Conservation (phyloP, 352 stramenopile genomes). For the Hyaloperonospora arabidopsidis region DNA sequence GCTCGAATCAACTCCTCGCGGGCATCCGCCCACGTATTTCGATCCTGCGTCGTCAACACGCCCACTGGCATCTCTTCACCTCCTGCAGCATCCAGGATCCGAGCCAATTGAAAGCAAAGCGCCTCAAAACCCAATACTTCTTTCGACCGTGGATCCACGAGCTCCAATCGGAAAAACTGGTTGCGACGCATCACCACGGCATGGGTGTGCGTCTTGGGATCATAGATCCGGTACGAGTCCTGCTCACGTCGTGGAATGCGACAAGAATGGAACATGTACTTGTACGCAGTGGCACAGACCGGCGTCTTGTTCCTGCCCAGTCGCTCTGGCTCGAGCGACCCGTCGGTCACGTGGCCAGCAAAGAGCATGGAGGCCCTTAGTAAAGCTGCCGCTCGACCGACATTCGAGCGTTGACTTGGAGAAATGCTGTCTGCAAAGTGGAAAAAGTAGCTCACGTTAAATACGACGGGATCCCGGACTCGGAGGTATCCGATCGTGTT, state of each 20-base stretch:
- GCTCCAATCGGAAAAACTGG: slow-evolving; percentile 63
- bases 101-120: slow-evolving; percentile 46
- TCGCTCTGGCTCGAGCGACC: slow-evolving; percentile 79
- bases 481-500: slow-evolving; percentile 71
- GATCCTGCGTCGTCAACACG: slow-evolving; percentile 59
- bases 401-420: slow-evolving; percentile 47
- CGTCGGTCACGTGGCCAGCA: slow-evolving; percentile 81
- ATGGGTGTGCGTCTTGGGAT: slow-evolving; percentile 78
- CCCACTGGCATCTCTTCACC: slow-evolving; percentile 52
- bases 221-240: slow-evolving; percentile 87
- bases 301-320: slow-evolving; percentile 86
- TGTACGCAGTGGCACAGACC: slow-evolving; percentile 88
- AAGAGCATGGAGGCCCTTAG: slow-evolving; percentile 85
- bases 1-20: slow-evolving; percentile 54
- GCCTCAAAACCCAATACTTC: slow-evolving; percentile 49
- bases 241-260: slow-evolving; percentile 75
- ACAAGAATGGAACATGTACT: slow-evolving; percentile 95
- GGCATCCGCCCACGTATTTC: slow-evolving; percentile 72
- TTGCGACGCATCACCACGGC: slow-evolving; percentile 84
- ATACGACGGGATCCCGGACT: slow-evolving; percentile 71
- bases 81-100: slow-evolving; percentile 40
- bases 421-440: slow-evolving; percentile 66
- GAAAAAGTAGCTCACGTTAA: slow-evolving; percentile 90
- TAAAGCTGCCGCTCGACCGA: slow-evolving; percentile 71
- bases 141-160: slow-evolving; percentile 34